Base-by-base conservation (phyloP, 2,329 filamentous ascomycete genomes). In the Diaporthe velutina region DNA sequence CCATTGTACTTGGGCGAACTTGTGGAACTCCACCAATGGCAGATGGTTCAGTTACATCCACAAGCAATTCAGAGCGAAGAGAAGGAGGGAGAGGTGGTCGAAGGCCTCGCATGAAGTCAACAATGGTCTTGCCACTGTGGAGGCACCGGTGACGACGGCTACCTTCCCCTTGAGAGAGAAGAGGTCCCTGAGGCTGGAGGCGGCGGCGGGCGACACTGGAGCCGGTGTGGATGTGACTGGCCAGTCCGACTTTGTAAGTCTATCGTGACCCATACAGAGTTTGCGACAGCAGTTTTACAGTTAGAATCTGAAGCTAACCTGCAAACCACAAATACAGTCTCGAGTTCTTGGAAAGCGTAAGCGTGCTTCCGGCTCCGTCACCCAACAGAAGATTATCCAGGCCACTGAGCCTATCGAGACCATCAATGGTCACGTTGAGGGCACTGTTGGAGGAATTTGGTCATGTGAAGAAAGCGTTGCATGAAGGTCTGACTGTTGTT, bases 81-180 rank as follows among this genome's bases (percentile, higher is more conserved):
- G 1, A n/a, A 60, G n/a, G 35, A 40, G 30, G 22, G 8, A 58
- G 30, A 12, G n/a, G 55, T 33, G 38, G 55, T 8, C 19, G 8
- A n/a, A 38, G 33, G 30, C 30, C 19, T 4, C 5, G 4, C 19
- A 58, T n/a, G n/a, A n/a, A n/a, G n/a, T n/a, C n/a, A n/a, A n/a
- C n/a, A n/a, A n/a, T n/a, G n/a, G n/a, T n/a, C n/a, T n/a, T n/a
- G n/a, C n/a, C n/a, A n/a, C n/a, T n/a, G n/a, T n/a, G n/a, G 90
- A 93, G 30, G 91, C 91, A 73, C 92, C 92, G 10, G 91, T 91
- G 76, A 94, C 86, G 78, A 94, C 90, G 77, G 93, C 89, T 68
- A 93, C 93, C 83, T 92, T 92, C 77, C 92, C 92, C 84, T 93
- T 93, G 74, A 94, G 86, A 78, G 90, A 93, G 84, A 94, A 92